Percentiles rank a stretch among this genome's conserved stretches.
phyloP scores from a whole-genome alignment of 2,329 filamentous ascomycete species.

The Fusarium sp. region DNA sequence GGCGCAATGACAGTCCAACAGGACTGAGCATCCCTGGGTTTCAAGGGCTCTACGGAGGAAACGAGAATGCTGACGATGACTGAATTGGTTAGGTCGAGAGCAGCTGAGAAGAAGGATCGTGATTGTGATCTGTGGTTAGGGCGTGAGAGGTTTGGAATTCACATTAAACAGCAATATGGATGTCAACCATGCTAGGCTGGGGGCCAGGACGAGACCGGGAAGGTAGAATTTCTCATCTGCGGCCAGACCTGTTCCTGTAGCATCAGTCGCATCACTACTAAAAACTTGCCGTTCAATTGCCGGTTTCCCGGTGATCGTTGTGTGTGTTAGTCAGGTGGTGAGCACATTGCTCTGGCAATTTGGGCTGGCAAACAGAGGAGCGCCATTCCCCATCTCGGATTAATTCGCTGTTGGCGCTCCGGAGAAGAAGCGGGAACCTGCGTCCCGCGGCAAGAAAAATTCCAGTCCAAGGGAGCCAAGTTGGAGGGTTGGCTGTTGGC shows the following conservation, averaged over 20 bases:
- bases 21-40: slow-evolving; percentile 59
- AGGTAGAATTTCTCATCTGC: not conserved
- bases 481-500: not conserved
- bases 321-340: slow-evolving; percentile 1
- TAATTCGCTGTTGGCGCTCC: slow-evolving; percentile 20
- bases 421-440: not conserved
- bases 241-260: not conserved
- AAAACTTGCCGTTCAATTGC: not conserved
- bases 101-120: slow-evolving; percentile 1
- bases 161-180: slow-evolving; percentile 4
- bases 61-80: slow-evolving; percentile 60
- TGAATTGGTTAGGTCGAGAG: slow-evolving; percentile 11
- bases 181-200: not conserved
- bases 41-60: slow-evolving; percentile 60
- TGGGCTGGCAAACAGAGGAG: not conserved
- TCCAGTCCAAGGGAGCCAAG: slow-evolving; percentile 19
- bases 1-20: slow-evolving; percentile 50
- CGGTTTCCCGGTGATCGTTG: slow-evolving; percentile 1
- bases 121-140: not conserved
- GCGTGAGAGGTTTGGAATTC: slow-evolving; percentile 9
- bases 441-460: slow-evolving; percentile 31
- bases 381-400: slow-evolving; percentile 6
- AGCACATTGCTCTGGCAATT: slow-evolving; percentile 7
- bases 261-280: slow-evolving; percentile 1
- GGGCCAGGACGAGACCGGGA: not conserved